Evolutionary conservation across 2,329 filamentous ascomycete genomes (phyloP).

Genomic region (Cytospora schulzeri): DNA sequence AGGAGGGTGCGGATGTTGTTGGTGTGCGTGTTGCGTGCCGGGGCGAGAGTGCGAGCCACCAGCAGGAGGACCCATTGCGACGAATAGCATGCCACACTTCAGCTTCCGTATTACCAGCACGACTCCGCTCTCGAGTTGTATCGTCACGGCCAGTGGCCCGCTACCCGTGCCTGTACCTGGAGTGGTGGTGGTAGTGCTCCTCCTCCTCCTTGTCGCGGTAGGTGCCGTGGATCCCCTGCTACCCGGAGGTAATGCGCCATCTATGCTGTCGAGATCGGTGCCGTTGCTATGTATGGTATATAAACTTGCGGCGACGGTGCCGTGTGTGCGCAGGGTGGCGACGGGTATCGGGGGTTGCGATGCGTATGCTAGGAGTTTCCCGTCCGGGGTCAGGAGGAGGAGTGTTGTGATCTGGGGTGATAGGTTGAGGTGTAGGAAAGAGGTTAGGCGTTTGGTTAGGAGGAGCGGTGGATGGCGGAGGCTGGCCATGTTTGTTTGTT

Average conservation of each 20-base stretch:
- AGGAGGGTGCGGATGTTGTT: constrained; percentile 11
- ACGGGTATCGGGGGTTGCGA: constrained; percentile 52
- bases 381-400: constrained; percentile 60
- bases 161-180: constrained; percentile 6
- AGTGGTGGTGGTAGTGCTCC: constrained; percentile 16
- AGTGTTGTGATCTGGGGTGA: constrained; percentile 60
- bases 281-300: constrained; percentile 59
- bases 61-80: constrained; percentile 53
- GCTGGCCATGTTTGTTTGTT: constrained; percentile 20
- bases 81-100: constrained; percentile 62
- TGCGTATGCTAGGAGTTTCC: constrained; percentile 65
- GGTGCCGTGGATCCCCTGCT: constrained; percentile 30
- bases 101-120: constrained; percentile 62
- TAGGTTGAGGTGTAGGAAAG: constrained; percentile 62
- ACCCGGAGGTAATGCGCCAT: constrained; percentile 34
- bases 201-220: constrained; percentile 27
- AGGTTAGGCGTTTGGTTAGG: constrained; percentile 65
- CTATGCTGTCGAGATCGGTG: constrained; percentile 43
- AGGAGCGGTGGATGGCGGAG: constrained; percentile 55
- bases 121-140: constrained; percentile 58
- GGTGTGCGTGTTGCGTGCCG: constrained; percentile 20
- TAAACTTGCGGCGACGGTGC: constrained; percentile 64
- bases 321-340: constrained; percentile 61
- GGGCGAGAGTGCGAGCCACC: constrained; percentile 17
- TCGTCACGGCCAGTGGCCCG: constrained; percentile 46